Evolutionary conservation across 1,284 basidiomycete species (phyloP), one percentile per base, ranked within the genome.

Genomic region (Puccinia polysora): DNA sequence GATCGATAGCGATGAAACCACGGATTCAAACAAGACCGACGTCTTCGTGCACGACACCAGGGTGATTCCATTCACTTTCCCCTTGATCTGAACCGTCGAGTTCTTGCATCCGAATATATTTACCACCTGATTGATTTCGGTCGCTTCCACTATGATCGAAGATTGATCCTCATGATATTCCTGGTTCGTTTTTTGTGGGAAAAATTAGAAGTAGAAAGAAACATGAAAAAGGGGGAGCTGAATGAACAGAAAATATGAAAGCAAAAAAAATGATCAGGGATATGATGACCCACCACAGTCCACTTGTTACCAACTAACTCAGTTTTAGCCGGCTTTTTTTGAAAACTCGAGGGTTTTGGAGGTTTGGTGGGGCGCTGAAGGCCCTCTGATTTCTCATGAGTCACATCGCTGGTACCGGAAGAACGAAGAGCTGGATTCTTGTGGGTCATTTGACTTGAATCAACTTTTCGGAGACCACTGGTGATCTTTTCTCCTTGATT

Each of bases 401-500:
- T 83, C 53, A 89, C 85, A 18, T 38, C 34, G 23, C 91, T 90
- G 18, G 83, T 82, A 70, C 84, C 84, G 28, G 85, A 81, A 3
- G 86, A 85, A 47, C 93, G 83, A 50, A 99, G 81, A 15, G 86
- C 84, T 0, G 96, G 95, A 78, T 99, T 98, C 85, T 99, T 97
- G 84, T 99, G 96, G 6, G 93, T 97, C 93, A 95, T 95, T 80
- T 97, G 88, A 76, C 89, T 94, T 81, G 88, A 87, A 80, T 96
- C 91, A 20, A 99, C 96, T 80, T 96, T 97, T 76, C 89, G 87
- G 76, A 99, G 81, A 6, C 89, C 87, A 77, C 89, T 90, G 7
- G 95, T 97, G 69, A 98, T 88, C 15, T 88, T 87, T 73, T 87
- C 89, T 14, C 96, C 95, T 73, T 89, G 86, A 80, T 97, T 97